These are phyloP conservation scores for Anisodus acutangulus DNA, from an alignment of 257 asterid genomes.

Conservation along the genomic window DNA sequence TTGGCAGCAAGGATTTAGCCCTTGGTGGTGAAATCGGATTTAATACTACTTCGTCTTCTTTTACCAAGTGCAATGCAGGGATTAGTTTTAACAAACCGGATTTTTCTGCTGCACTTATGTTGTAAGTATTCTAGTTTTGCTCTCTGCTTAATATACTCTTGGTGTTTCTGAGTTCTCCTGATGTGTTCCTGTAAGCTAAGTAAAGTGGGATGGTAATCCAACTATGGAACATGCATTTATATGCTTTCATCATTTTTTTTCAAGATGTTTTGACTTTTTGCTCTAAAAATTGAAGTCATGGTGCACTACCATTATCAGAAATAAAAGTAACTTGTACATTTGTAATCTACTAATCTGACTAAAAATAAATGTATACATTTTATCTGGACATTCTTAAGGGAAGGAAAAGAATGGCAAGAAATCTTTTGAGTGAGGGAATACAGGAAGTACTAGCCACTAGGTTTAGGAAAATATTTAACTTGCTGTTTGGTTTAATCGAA, in stretches of 20 bases:
- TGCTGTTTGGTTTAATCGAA: not conserved
- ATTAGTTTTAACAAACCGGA: conserved; percentile 75
- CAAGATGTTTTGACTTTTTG: not conserved
- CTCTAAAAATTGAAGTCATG: not conserved
- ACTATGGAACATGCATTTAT: not conserved
- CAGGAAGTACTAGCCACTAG: not conserved
- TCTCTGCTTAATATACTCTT: conserved; percentile 13
- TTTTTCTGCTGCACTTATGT: conserved; percentile 71
- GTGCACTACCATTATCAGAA: not conserved
- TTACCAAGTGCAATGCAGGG: conserved; percentile 80
- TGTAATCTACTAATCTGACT: conserved; percentile 4
- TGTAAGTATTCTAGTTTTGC: conserved; percentile 49
- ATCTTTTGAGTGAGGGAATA: not conserved
- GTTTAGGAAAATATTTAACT: not conserved
- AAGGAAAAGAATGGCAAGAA: not conserved
- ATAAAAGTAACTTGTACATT: not conserved
- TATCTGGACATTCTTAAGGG: not conserved
- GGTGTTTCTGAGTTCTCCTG: not conserved
- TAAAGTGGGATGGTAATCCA: conserved; percentile 8
- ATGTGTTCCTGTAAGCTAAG: not conserved
- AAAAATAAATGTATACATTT: not conserved
- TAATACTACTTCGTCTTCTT: conserved; percentile 72
- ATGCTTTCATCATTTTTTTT: not conserved
- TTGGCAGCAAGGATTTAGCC: conserved; percentile 66
- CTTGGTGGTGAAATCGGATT: conserved; percentile 82